Conservation (phyloP, 495 filamentous ascomycete species). For the Tricharina praecox region DNA sequence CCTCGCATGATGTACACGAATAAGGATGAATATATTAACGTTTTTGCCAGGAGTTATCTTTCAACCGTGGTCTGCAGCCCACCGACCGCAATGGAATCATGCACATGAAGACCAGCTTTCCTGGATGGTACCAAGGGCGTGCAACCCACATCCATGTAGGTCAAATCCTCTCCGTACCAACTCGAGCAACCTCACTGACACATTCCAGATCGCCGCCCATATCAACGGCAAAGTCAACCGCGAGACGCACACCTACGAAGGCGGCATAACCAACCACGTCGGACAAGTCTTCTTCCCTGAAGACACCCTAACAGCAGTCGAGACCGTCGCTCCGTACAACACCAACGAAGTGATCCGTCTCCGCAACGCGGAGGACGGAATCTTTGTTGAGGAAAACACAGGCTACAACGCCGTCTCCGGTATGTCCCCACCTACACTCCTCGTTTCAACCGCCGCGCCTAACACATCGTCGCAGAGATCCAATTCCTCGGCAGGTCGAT, state of each 20-base stretch:
- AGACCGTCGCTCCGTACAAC: conserved; percentile 21
- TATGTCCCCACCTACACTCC: neutral
- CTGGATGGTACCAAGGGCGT: conserved; percentile 41
- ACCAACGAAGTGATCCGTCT: conserved; percentile 7
- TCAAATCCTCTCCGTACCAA: neutral
- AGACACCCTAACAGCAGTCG: conserved; percentile 38
- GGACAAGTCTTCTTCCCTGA: conserved; percentile 52
- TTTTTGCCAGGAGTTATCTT: too few species aligned
- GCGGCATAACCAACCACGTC: conserved; percentile 38
- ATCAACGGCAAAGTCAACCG: conserved; percentile 33
- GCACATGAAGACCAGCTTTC: conserved; percentile 37
- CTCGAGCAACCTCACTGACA: neutral
- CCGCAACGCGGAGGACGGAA: neutral
- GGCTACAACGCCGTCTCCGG: conserved; percentile 1
- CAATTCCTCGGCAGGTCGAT: conserved; percentile 37
- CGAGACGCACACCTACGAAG: conserved; percentile 35
- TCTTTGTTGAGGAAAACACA: neutral
- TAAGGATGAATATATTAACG: too few species aligned
- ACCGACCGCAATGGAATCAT: conserved; percentile 35
- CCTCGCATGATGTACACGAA: too few species aligned
- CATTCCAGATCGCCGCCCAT: conserved; percentile 34
- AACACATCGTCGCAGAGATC: conserved; percentile 38
- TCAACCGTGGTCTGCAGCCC: conserved; percentile 20
- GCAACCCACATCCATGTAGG: conserved; percentile 39
- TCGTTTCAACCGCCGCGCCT: too few species aligned